Conservation (phyloP, 257 asterid species). For the Lycium ferocissimum region DNA sequence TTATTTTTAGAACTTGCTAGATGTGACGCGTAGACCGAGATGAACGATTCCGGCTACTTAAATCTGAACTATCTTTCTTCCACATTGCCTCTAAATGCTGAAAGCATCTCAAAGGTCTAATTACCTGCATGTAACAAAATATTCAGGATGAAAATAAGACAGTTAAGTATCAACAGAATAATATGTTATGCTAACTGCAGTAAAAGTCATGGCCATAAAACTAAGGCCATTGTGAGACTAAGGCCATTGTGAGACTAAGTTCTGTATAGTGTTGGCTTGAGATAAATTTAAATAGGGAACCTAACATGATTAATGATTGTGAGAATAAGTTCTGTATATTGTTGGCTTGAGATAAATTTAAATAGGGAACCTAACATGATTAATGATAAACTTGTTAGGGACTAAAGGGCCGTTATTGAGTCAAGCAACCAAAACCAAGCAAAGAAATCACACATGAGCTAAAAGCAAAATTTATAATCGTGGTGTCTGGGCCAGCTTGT, state of each 20-base stretch:
- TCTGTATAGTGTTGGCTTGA: background rate
- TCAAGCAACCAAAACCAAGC: background rate
- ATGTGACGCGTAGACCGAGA: slow-evolving; percentile 48
- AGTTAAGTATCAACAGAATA: background rate
- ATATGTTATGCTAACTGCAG: background rate
- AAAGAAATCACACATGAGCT: background rate
- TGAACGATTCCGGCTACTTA: slow-evolving; percentile 47
- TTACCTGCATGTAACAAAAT: slow-evolving; percentile 50
- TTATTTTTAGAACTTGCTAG: slow-evolving; percentile 20
- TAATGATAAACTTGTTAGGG: no score
- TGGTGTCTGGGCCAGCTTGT: no score
- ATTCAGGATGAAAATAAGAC: background rate
- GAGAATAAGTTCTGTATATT: no score
- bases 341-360: no score
- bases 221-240: background rate
- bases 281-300: background rate
- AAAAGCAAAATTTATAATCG: background rate
- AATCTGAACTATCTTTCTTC: slow-evolving; percentile 57
- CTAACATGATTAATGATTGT: no score
- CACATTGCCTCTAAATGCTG: slow-evolving; percentile 57
- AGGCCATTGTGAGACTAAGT: background rate
- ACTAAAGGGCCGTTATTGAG: background rate
- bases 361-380: background rate
- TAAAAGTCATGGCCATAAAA: no score
- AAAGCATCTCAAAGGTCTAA: slow-evolving; percentile 73